Evolutionary conservation across 345 rosid genomes (phyloP), one percentile per base, ranked within the genome.

Genomic region (Draba incana): DNA sequence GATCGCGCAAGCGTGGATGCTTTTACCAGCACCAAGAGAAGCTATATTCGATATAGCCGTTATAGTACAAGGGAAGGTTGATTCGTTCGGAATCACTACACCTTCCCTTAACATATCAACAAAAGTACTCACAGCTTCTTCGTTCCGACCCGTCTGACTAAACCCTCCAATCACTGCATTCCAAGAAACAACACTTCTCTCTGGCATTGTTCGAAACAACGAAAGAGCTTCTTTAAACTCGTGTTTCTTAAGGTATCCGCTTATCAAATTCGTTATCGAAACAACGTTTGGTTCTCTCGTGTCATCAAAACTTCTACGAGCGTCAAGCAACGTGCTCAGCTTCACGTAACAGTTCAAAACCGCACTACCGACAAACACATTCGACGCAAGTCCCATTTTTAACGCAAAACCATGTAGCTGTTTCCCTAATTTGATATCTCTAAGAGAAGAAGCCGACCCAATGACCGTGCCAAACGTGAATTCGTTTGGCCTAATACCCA

Each of bases 161-260:
- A 54, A 88, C 70, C 95, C 96, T 2, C 86, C 80, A 44, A 92
- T 84, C 78, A 89, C 64, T 4, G 91, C 89, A 60, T 92, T 92
- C 98, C 96, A 89, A 7, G 96, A 72, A 11, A 88, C 87, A 54
- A 84, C 79, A 66, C 86, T 89, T 75, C 79, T 86, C 78, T 87
- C 87, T 0, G 91, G 91, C 85, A 89, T 89, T 55, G 31, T 50
- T 51, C 70, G 31, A 6, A 92, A 89, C 56, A 84, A 74, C 31
- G 30, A 8, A 16, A 77, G 65, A 14, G 91, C 98, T 66, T 84
- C 81, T 48, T 70, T 77, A 28, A 72, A 68, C 33, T 60, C 80
- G 61, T 75, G 75, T 54, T 72, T 78, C 75, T 78, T 90, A 55
- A 88, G 49, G 61, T 78, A 84, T 50, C 92, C 94, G 51, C 82